phyloP scores from a whole-genome alignment of 208 protist species.

The Phytomonas francai region DNA sequence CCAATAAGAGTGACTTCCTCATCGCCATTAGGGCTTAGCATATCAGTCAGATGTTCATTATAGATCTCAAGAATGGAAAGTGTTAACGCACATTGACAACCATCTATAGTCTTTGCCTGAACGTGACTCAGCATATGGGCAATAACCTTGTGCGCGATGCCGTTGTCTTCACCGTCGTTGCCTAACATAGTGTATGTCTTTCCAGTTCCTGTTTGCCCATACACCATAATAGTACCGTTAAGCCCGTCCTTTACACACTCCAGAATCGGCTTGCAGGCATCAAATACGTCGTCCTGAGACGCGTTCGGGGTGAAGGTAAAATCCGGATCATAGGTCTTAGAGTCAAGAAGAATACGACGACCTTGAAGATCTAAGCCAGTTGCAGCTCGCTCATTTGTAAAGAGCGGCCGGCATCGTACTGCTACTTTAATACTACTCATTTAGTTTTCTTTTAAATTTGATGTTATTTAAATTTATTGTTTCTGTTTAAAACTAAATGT shows the following conservation, averaged over 20 bases:
- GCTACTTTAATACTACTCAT: slow-evolving; percentile 88
- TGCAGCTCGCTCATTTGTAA: slow-evolving; percentile 64
- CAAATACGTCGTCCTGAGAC: slow-evolving; percentile 83
- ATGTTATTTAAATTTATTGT: not conserved
- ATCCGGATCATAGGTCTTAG: slow-evolving; percentile 88
- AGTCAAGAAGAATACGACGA: slow-evolving; percentile 78
- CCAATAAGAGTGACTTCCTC: slow-evolving; percentile 78
- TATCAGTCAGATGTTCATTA: slow-evolving; percentile 87
- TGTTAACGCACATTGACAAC: slow-evolving; percentile 78
- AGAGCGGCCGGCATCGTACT: slow-evolving; percentile 74
- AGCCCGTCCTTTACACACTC: slow-evolving; percentile 86
- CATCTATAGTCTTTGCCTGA: slow-evolving; percentile 71
- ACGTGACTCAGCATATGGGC: slow-evolving; percentile 88
- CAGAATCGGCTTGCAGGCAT: slow-evolving; percentile 75
- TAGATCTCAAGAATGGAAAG: slow-evolving; percentile 92
- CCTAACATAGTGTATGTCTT: slow-evolving; percentile 96
- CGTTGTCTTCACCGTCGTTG: slow-evolving; percentile 32
- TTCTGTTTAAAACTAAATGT: not conserved
- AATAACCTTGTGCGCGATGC: slow-evolving; percentile 89
- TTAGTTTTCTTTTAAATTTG: not conserved
- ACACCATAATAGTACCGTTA: slow-evolving; percentile 91
- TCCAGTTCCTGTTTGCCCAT: slow-evolving; percentile 93
- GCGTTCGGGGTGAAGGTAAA: slow-evolving; percentile 58
- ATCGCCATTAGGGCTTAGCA: slow-evolving; percentile 74
- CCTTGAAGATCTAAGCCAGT: slow-evolving; percentile 72